Percentiles rank a stretch among this genome's conserved stretches.
Conservation (phyloP, 2,329 filamentous ascomycete species). For the Seiridium cupressi region DNA sequence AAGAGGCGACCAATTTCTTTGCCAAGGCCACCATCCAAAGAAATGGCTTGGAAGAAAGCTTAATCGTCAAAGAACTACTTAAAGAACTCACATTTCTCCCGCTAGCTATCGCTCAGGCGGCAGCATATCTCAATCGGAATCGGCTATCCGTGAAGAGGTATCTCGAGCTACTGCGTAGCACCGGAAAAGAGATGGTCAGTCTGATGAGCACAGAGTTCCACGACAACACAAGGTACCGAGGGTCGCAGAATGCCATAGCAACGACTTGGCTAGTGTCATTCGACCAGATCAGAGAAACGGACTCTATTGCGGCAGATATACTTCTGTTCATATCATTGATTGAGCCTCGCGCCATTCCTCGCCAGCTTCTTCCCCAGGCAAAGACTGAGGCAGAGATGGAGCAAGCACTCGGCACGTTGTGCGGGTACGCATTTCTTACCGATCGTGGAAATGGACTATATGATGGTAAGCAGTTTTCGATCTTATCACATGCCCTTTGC, state of each 20-base stretch:
- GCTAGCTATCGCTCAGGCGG: background rate
- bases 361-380: constrained; percentile 23
- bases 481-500: constrained; percentile 35
- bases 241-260: constrained; percentile 31
- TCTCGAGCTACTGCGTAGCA: constrained; percentile 27
- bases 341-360: constrained; percentile 33
- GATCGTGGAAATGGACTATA: constrained; percentile 17
- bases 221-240: constrained; percentile 28
- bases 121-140: background rate
- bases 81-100: constrained; percentile 31
- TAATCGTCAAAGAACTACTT: constrained; percentile 20
- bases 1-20: constrained; percentile 25
- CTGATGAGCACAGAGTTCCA: constrained; percentile 32
- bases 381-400: constrained; percentile 15
- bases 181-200: constrained; percentile 26
- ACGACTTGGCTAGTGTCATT: constrained; percentile 40
- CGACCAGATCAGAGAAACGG: constrained; percentile 27
- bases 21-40: constrained; percentile 19
- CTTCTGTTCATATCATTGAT: constrained; percentile 36
- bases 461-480: background rate
- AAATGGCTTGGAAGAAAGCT: constrained; percentile 13
- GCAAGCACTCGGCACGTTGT: constrained; percentile 28
- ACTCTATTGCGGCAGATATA: constrained; percentile 25
- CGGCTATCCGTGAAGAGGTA: constrained; percentile 25
- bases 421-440: constrained; percentile 30